Conservation (phyloP, 768 basidiomycete species). For the Psilocybe sp. region DNA sequence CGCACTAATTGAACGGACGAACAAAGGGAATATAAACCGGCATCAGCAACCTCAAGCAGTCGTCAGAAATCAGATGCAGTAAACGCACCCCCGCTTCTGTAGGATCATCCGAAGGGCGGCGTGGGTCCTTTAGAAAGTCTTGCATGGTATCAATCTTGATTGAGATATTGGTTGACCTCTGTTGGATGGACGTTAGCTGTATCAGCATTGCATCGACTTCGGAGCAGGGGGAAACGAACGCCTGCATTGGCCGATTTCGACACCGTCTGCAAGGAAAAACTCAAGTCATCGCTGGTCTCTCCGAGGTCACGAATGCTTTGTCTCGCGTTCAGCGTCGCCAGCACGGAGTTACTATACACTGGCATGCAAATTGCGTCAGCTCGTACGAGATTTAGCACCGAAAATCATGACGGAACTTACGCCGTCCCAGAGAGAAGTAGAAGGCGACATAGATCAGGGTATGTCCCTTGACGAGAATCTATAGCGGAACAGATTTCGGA, state of each 20-base stretch:
- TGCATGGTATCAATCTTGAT: conserved; percentile 66
- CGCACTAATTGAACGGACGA: conserved; percentile 13
- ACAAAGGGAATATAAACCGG: not conserved
- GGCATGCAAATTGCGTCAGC: not conserved
- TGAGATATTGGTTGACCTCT: conserved; percentile 52
- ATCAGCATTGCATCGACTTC: conserved; percentile 1
- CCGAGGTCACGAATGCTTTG: conserved; percentile 40
- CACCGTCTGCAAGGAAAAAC: conserved; percentile 44
- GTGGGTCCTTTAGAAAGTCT: conserved; percentile 42
- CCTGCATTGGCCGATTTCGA: conserved; percentile 35
- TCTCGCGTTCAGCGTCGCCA: conserved; percentile 52
- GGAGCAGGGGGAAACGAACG: conserved; percentile 19
- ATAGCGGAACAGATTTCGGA: conserved; percentile 21
- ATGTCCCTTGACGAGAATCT: conserved; percentile 41
- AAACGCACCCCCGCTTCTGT: conserved; percentile 24
- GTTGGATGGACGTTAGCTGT: conserved; percentile 1
- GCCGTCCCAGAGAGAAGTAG: conserved; percentile 52
- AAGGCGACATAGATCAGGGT: conserved; percentile 58
- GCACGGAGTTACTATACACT: conserved; percentile 56
- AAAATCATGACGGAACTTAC: conserved; percentile 25
- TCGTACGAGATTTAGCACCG: not conserved
- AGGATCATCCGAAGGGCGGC: conserved; percentile 12
- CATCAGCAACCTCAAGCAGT: not conserved
- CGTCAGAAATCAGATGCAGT: not conserved
- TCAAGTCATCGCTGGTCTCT: conserved; percentile 43